phyloP scores from a whole-genome alignment of 1,284 basidiomycete genomes.

The Ceratobasidium sp. region DNA sequence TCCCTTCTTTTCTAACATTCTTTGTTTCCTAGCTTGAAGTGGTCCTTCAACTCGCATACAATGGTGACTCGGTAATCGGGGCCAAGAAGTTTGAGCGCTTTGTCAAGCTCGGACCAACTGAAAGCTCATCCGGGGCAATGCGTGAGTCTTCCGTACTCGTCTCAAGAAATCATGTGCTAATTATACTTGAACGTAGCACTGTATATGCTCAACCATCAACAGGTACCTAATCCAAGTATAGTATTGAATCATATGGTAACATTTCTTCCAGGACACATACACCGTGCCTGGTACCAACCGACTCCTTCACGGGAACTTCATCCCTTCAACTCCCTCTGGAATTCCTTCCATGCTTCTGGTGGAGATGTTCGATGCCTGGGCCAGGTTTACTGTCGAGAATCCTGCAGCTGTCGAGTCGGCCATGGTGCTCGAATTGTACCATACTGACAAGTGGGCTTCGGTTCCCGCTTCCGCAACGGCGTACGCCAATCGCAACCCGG shows the following conservation, averaged over 20 bases:
- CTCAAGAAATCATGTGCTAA: too few relatives aligned
- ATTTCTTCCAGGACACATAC: too few relatives aligned
- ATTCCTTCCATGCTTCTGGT: slow-evolving; percentile 15
- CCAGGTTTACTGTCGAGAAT: slow-evolving; percentile 14
- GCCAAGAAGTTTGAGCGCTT: slow-evolving; percentile 25
- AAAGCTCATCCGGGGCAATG: background rate
- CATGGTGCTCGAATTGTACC: slow-evolving; percentile 55
- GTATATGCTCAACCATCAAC: too few relatives aligned
- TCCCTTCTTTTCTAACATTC: too few relatives aligned
- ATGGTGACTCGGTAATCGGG: slow-evolving; percentile 21
- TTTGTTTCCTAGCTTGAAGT: slow-evolving; percentile 20
- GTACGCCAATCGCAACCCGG: slow-evolving; percentile 36
- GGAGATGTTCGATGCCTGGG: slow-evolving; percentile 33
- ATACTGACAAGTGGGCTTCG: slow-evolving; percentile 52
- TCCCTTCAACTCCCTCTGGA: background rate
- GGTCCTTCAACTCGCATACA: slow-evolving; percentile 11
- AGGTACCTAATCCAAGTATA: too few relatives aligned
- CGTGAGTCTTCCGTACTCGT: too few relatives aligned
- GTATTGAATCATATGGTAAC: too few relatives aligned
- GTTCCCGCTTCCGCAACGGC: slow-evolving; percentile 53
- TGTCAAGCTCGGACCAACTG: slow-evolving; percentile 10
- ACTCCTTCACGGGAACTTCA: background rate
- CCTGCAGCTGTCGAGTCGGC: slow-evolving; percentile 32
- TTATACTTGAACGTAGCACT: too few relatives aligned
- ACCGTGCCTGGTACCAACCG: background rate